Conservation (phyloP, 2,329 filamentous ascomycete species). For the Dactylellina haptotyla region DNA sequence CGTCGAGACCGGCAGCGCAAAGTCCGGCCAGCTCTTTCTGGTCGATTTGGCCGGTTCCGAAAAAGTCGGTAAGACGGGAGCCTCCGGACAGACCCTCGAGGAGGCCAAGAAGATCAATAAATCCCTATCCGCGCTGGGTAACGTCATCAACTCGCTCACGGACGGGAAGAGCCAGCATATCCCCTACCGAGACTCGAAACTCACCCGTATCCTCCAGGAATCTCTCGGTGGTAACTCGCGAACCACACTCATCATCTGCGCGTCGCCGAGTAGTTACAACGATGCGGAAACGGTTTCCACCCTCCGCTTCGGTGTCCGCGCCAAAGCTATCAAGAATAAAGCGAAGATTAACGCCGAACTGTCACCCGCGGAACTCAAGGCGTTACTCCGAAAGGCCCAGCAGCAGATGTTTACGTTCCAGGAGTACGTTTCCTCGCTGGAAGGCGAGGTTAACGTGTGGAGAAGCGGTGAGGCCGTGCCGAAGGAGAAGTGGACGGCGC, state of each 20-base stretch:
- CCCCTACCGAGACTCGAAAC: constrained; percentile 98
- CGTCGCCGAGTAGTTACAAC: constrained; percentile 94
- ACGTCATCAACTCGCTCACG: constrained; percentile 99
- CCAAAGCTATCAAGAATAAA: constrained; percentile 99
- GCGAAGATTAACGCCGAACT: constrained; percentile 99
- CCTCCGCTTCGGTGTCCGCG: constrained; percentile 92
- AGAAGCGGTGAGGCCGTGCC: constrained; percentile 87
- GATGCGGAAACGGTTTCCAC: constrained; percentile 99
- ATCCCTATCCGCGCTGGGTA: constrained; percentile 89
- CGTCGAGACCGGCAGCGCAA: constrained; percentile 88
- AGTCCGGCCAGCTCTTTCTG: constrained; percentile 94
- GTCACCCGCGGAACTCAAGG: constrained; percentile 93
- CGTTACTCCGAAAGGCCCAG: constrained; percentile 90
- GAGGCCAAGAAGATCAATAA: constrained; percentile 99
- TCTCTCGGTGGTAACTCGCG: constrained; percentile 97
- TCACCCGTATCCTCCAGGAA: constrained; percentile 94
- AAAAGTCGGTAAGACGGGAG: constrained; percentile 94
- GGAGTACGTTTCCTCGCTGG: constrained; percentile 81
- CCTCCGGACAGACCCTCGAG: constrained; percentile 87
- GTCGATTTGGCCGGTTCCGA: constrained; percentile 97
- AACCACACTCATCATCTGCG: constrained; percentile 99
- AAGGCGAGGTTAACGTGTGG: constrained; percentile 87
- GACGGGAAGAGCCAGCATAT: constrained; percentile 93
- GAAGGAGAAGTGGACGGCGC: constrained; percentile 84
- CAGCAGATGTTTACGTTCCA: constrained; percentile 89